Conservation (phyloP, 1,284 basidiomycete species). For the Apiotrichum veenhuisii region DNA sequence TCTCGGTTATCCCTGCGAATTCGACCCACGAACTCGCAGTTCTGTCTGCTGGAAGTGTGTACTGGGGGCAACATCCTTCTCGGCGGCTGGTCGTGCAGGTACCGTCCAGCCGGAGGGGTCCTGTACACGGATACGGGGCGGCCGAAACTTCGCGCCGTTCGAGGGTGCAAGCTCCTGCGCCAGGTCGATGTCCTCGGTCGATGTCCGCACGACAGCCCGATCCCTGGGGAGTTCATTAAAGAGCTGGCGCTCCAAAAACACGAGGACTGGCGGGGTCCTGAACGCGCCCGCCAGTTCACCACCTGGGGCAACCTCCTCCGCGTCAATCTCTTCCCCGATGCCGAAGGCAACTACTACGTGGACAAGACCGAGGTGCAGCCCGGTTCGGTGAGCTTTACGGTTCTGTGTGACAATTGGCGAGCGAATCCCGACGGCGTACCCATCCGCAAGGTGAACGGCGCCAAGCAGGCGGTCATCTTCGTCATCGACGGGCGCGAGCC, state of each 20-base stretch:
- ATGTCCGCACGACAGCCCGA: neutral
- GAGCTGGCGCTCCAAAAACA: neutral
- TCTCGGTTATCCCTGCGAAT: neutral
- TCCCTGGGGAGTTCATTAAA: neutral
- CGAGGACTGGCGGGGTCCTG: neutral
- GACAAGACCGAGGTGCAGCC: neutral
- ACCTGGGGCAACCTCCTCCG: slow-evolving; percentile 2
- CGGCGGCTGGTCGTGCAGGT: neutral
- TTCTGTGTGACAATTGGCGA: slow-evolving; percentile 4
- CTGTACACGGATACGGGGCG: neutral
- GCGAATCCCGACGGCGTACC: neutral
- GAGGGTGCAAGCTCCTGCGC: neutral
- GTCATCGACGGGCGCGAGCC: slow-evolving; percentile 1
- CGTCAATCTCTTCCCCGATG: neutral
- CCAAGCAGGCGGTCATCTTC: neutral
- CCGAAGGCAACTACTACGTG: neutral
- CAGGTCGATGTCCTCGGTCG: neutral
- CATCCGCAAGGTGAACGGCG: neutral
- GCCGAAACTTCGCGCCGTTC: neutral
- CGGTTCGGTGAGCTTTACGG: neutral
- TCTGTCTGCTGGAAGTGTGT: neutral
- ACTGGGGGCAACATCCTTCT: neutral
- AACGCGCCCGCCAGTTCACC: neutral
- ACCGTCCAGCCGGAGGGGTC: neutral
- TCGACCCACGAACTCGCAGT: neutral